Evolutionary conservation across 768 basidiomycete species (phyloP).

Genomic region (Podaxis sp.): DNA sequence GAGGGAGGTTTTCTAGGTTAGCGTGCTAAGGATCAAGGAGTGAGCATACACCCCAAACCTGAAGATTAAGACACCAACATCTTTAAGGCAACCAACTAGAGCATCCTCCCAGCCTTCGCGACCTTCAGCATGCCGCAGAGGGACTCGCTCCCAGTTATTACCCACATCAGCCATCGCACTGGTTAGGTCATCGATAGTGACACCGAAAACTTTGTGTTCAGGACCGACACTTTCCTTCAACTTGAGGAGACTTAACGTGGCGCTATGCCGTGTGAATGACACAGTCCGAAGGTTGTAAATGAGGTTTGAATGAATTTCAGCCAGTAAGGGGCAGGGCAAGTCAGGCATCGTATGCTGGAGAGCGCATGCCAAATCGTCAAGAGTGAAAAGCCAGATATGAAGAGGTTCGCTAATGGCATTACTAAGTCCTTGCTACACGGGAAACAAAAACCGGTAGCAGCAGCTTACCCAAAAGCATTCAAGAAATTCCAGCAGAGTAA

Average conservation of each 20-base stretch:
- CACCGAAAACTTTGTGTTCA: conserved; percentile 43
- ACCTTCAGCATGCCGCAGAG: conserved; percentile 65
- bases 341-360: conserved; percentile 72
- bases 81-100: conserved; percentile 81
- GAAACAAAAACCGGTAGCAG: conserved; percentile 4
- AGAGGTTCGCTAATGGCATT: conserved; percentile 65
- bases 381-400: conserved; percentile 79
- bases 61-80: conserved; percentile 51
- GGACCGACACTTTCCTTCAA: conserved; percentile 32
- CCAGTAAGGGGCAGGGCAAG: conserved; percentile 69
- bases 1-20: conserved; percentile 66
- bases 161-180: conserved; percentile 74
- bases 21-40: conserved; percentile 53
- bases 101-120: conserved; percentile 92
- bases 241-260: conserved; percentile 60
- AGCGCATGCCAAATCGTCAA: conserved; percentile 91
- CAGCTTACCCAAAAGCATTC: conserved; percentile 82
- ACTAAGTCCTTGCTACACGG: conserved; percentile 10
- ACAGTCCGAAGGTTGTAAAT: conserved; percentile 89
- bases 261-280: conserved; percentile 70
- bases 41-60: conserved; percentile 2
- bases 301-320: conserved; percentile 85
- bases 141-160: conserved; percentile 84
- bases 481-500: conserved; percentile 94
- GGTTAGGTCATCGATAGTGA: conserved; percentile 59